Conservation (phyloP, 352 stramenopile species). For the Phytopythium aichiense region DNA sequence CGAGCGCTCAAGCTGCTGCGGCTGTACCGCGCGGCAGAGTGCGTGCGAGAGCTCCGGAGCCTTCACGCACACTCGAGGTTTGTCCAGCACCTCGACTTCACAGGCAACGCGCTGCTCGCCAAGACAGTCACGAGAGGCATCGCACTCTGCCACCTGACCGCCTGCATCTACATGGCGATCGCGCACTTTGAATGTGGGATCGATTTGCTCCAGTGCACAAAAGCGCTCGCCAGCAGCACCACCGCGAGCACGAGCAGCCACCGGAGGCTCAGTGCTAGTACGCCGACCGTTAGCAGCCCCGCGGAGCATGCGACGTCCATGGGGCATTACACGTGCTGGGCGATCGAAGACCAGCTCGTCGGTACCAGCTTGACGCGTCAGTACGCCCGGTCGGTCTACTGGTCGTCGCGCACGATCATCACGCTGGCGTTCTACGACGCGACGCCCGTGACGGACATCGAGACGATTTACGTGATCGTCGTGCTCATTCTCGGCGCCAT, state of each 20-base stretch:
- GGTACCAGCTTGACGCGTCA: slow-evolving; percentile 36
- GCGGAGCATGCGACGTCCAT: not conserved
- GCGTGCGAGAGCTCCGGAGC: slow-evolving; percentile 43
- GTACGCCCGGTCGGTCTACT: slow-evolving; percentile 58
- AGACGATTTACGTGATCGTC: slow-evolving; percentile 55
- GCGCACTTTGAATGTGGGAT: slow-evolving; percentile 67
- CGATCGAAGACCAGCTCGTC: slow-evolving; percentile 60
- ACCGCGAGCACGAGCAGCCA: not conserved
- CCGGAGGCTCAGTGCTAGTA: not conserved
- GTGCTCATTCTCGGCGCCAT: slow-evolving; percentile 60
- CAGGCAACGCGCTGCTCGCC: slow-evolving; percentile 46
- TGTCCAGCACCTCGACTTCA: slow-evolving; percentile 55
- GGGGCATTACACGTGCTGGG: slow-evolving; percentile 50
- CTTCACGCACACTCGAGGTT: slow-evolving; percentile 31
- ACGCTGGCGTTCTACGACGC: slow-evolving; percentile 66
- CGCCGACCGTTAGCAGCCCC: not conserved
- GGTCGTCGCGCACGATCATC: slow-evolving; percentile 47
- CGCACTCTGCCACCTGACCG: slow-evolving; percentile 47
- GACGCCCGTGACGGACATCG: slow-evolving; percentile 37
- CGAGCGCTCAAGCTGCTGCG: slow-evolving; percentile 49
- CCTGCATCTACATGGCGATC: slow-evolving; percentile 62
- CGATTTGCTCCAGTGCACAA: slow-evolving; percentile 43
- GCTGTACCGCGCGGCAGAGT: slow-evolving; percentile 43
- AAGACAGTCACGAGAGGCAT: slow-evolving; percentile 45
- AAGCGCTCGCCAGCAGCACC: slow-evolving; percentile 10